These are phyloP conservation scores for Termitomyces eurrhizus DNA, from an alignment of 768 basidiomycete genomes.

Conservation along the genomic window DNA sequence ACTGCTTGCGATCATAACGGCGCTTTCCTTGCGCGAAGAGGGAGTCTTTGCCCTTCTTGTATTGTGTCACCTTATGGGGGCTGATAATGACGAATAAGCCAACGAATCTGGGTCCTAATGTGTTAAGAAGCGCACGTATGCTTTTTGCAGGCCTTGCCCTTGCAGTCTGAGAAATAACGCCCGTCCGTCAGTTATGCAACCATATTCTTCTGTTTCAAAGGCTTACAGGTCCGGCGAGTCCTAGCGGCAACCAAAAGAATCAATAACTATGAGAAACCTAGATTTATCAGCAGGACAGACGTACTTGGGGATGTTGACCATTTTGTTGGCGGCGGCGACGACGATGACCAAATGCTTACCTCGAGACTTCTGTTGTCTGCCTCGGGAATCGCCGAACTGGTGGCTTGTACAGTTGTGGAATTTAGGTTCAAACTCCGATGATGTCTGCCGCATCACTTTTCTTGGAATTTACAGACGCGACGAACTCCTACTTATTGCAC, in stretches of 20 bases:
- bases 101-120: background rate
- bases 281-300: slow-evolving; percentile 25
- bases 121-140: slow-evolving; percentile 72
- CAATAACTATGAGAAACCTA: slow-evolving; percentile 12
- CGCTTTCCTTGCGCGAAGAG: slow-evolving; percentile 98
- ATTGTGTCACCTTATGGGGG: slow-evolving; percentile 99
- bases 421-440: slow-evolving; percentile 25
- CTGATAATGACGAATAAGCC: slow-evolving; percentile 34
- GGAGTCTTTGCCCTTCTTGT: slow-evolving; percentile 99
- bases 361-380: slow-evolving; percentile 28
- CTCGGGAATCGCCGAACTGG: slow-evolving; percentile 32
- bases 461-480: background rate
- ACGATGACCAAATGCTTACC: slow-evolving; percentile 27
- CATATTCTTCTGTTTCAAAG: slow-evolving; percentile 3
- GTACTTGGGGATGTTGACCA: slow-evolving; percentile 96
- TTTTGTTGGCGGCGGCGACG: slow-evolving; percentile 49
- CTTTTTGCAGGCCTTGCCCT: slow-evolving; percentile 95
- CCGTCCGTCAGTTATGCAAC: slow-evolving; percentile 6
- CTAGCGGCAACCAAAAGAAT: slow-evolving; percentile 28
- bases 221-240: slow-evolving; percentile 96
- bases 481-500: background rate
- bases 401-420: slow-evolving; percentile 33
- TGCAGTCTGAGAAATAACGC: slow-evolving; percentile 61
- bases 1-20: slow-evolving; percentile 99
- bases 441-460: background rate